Evolutionary conservation across 176 grass and related monocot species (phyloP).

Genomic region (Carex scoparia): DNA sequence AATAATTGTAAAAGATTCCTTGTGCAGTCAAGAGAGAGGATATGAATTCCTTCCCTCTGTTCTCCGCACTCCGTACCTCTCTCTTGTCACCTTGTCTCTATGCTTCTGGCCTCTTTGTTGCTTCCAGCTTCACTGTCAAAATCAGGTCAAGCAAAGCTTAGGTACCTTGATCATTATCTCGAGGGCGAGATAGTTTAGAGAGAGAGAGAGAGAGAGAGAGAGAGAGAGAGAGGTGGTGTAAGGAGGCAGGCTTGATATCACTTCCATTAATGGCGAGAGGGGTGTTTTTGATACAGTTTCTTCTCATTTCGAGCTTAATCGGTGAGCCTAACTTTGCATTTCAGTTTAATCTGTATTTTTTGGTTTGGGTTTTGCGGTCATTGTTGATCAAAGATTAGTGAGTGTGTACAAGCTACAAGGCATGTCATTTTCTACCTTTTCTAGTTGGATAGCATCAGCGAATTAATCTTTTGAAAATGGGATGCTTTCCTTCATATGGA

Average conservation of each 20-base stretch:
- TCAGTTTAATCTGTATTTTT: background rate
- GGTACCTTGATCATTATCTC: background rate
- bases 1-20: no score
- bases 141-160: background rate
- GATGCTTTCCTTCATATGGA: slow-evolving; percentile 16
- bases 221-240: background rate
- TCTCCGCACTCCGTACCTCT: background rate
- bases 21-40: no score
- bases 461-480: slow-evolving; percentile 18
- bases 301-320: slow-evolving; percentile 19
- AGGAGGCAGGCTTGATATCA: background rate
- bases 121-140: background rate
- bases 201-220: background rate
- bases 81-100: background rate
- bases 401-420: background rate
- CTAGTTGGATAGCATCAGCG: background rate
- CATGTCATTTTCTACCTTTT: slow-evolving; percentile 18
- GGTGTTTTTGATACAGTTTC: background rate
- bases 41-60: background rate
- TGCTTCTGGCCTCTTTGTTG: background rate
- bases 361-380: background rate
- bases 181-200: background rate
- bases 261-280: slow-evolving; percentile 1
- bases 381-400: background rate
- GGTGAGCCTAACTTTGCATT: background rate